These are phyloP conservation scores for Sphagnum magellanicum DNA, from an alignment of 228 moss, liverwort and hornwort species.

Conservation along the genomic window DNA sequence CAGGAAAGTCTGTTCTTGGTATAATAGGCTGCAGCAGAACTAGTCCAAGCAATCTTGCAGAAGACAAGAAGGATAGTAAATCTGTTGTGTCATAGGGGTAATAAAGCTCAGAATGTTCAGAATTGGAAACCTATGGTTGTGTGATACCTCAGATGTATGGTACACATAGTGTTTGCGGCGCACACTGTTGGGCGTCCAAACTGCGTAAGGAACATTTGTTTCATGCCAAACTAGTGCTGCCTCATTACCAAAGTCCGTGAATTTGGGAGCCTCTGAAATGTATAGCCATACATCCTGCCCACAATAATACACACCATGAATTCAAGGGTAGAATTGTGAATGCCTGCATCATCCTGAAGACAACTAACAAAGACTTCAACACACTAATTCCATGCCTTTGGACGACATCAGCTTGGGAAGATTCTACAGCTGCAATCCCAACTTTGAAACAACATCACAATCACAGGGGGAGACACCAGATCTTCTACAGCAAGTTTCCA, in stretches of 20 bases:
- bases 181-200: slow-evolving; percentile 66
- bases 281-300: slow-evolving; percentile 82
- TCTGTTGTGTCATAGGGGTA: no score
- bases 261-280: slow-evolving; percentile 48
- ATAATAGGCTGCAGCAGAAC: no score
- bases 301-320: no score
- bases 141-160: slow-evolving; percentile 40
- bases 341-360: neutral
- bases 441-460: neutral
- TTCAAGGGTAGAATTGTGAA: neutral
- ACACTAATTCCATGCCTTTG: neutral
- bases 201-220: slow-evolving; percentile 76
- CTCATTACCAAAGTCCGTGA: slow-evolving; percentile 55
- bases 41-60: no score
- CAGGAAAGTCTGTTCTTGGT: no score
- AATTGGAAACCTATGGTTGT: no score
- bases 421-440: neutral
- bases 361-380: neutral
- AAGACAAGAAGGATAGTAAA: no score
- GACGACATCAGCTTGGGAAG: neutral
- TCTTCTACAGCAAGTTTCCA: neutral
- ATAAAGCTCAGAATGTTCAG: no score
- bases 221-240: slow-evolving; percentile 73
- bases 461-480: no score
- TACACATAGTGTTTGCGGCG: slow-evolving; percentile 44